Base-by-base conservation (phyloP, 148 eudicot genomes). In the Nepenthes mirabilis region DNA sequence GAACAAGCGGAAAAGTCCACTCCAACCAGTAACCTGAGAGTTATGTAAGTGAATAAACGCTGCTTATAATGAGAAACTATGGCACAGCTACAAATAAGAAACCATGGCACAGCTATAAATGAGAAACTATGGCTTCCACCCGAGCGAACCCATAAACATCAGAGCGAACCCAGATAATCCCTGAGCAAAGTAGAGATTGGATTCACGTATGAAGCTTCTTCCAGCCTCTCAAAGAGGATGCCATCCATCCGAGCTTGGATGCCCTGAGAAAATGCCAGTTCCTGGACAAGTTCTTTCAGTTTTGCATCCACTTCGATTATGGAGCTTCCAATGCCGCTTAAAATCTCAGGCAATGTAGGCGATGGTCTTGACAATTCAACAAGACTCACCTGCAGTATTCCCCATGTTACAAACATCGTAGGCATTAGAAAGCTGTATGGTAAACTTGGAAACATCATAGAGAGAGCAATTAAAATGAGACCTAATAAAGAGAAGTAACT, bases 161-260 rank as follows among this genome's bases (percentile, higher is more conserved):
- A 84, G 55, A 85, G 71, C 66, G 87, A 87, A 55, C 85, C 80
- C 23, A 87, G 57, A 73, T 67, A 87, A 62, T 82, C 85, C 68
- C 71, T 84, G 14, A 90, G 74, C 56, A 90, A 43, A 36, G 57
- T 61, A 6, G 75, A 54, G 58, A 84, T 61, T 60, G 74, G 74
- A 52, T 68, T 77, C 37, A 64, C 63, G 66, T 9, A 64, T 47
- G 81, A 68, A 69, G 78, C 36, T 43, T 74, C 80, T 49, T 79
- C 85, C 53, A 78, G 52, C 54, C 74, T 70, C 79, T 90, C 83
- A 36, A 82, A 81, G 69, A 84, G 74, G 61, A 84, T 87, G 1
- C 89, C 87, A 43, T 90, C 97, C 97, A 90, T 87, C 50, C 97
- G 80, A 45, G 91, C 95, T 72, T 90, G 95, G 55, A 90, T 72